Evolutionary conservation across 257 asterid species (phyloP), one percentile per base, ranked within the genome.

Genomic region (Solanum chmielewskii): DNA sequence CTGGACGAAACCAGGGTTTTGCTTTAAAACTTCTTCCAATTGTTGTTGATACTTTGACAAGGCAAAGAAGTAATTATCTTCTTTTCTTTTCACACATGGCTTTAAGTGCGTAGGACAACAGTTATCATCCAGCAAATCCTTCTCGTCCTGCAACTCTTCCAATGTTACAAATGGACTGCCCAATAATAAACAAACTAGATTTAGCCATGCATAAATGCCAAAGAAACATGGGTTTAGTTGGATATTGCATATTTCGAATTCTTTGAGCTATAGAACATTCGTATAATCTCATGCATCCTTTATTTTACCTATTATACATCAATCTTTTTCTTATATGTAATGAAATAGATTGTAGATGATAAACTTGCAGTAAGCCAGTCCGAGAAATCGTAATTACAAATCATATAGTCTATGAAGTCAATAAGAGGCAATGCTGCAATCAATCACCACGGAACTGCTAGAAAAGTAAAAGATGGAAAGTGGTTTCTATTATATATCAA

Each of bases 31-130:
- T 27, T 94, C 94, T 90, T 94, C 98, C 86, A 97, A 77, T 86
- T 88, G 92, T 37, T 90, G 91, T 88, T 97, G 97, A 90, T 97
- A 97, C 96, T 97, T 97, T 13, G 99, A 95, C 71, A 97, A 89
- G 52, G 99, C 98, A 93, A 97, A 97, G 91, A 97, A 97, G 90
- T 97, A 97, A 90, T 97, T 97, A 88, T 95, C 98, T 93, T 97
- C 99, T 92, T 94, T 97, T 93, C 96, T 93, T 84, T 83, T 91
- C 66, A 89, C 89, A 88, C 99, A 97, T 84, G 98, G 98, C 93
- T 95, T 93, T 91, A 97, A 90, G 94, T 97, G 99, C 82, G 93
- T 90, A 25, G 99, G 98, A 88, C 99, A 97, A 87, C 96, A 94
- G 86, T 94, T 92, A 86, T 94, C 90, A 9, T 93, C 99, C 95